These are phyloP conservation scores for Castanea sativa DNA, from an alignment of 306 rosid genomes.

Conservation along the genomic window DNA sequence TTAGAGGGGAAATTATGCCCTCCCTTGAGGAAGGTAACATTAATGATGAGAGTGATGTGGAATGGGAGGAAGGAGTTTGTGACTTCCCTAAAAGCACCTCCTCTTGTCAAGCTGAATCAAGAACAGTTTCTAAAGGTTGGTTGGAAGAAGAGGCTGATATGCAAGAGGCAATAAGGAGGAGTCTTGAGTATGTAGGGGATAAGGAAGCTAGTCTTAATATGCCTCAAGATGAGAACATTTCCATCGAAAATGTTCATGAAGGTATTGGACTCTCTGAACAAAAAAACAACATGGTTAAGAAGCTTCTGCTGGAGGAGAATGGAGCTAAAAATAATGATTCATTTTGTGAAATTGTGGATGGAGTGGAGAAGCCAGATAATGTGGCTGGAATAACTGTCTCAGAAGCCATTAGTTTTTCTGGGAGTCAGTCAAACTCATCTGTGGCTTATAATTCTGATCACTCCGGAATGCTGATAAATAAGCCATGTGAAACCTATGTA, in stretches of 20 bases:
- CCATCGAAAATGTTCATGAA: slow-evolving; percentile 25
- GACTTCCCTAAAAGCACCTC: slow-evolving; percentile 38
- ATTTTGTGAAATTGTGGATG: slow-evolving; percentile 30
- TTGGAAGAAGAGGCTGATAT: slow-evolving; percentile 77
- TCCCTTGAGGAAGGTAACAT: slow-evolving; percentile 22
- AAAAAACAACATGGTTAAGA: slow-evolving; percentile 14
- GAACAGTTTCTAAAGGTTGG: slow-evolving; percentile 52
- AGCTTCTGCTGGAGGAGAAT: slow-evolving; percentile 26
- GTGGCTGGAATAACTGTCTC: slow-evolving; percentile 23
- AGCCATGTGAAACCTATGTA: slow-evolving; percentile 19
- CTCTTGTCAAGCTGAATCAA: slow-evolving; percentile 25
- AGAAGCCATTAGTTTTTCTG: slow-evolving; percentile 28
- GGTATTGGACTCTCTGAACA: slow-evolving; percentile 16
- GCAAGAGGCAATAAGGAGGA: slow-evolving; percentile 90
- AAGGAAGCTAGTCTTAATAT: slow-evolving; percentile 18
- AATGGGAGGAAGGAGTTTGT: slow-evolving; percentile 81
- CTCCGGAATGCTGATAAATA: background rate
- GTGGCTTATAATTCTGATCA: slow-evolving; percentile 21
- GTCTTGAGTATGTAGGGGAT: slow-evolving; percentile 52
- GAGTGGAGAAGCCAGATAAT: slow-evolving; percentile 28
- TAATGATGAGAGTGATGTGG: slow-evolving; percentile 65
- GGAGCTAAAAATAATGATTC: slow-evolving; percentile 27
- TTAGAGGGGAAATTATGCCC: slow-evolving; percentile 23
- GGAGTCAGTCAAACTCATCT: slow-evolving; percentile 28
- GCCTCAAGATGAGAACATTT: slow-evolving; percentile 27